Conservation (phyloP, 2,329 filamentous ascomycete species). For the Sporothrix luriei region DNA sequence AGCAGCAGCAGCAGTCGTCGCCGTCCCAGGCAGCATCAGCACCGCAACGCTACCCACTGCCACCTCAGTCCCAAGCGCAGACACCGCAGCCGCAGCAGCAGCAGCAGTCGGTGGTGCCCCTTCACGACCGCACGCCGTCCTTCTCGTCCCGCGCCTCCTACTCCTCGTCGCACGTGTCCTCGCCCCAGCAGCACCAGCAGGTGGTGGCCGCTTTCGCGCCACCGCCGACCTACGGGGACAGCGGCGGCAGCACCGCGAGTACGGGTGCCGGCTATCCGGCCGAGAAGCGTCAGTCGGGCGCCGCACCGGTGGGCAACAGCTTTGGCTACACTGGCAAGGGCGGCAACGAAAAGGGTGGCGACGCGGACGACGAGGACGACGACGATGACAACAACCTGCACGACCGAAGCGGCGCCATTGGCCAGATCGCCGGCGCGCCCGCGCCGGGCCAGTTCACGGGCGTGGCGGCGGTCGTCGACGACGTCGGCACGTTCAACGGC, state of each 20-base stretch:
- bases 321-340: conserved; percentile 30
- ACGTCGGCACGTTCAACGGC: conserved; percentile 95
- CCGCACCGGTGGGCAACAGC: neutral
- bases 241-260: neutral
- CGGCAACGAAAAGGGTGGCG: conserved; percentile 1
- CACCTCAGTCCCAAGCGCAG: conserved; percentile 34
- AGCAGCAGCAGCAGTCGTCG: conserved; percentile 38
- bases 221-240: conserved; percentile 42
- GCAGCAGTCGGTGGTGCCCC: conserved; percentile 43
- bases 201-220: conserved; percentile 38
- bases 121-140: conserved; percentile 44
- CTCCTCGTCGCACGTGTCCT: conserved; percentile 35
- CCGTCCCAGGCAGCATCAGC: conserved; percentile 39
- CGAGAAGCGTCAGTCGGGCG: conserved; percentile 39
- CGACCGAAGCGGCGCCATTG: conserved; percentile 41
- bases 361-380: neutral
- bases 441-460: conserved; percentile 63
- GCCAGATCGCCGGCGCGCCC: conserved; percentile 47
- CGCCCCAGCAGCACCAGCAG: neutral
- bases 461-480: conserved; percentile 67
- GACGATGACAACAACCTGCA: conserved; percentile 38
- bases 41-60: conserved; percentile 41
- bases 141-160: conserved; percentile 32
- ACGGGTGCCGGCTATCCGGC: conserved; percentile 38
- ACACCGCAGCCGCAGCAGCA: conserved; percentile 37